Percentiles rank a stretch among this genome's conserved stretches.
Evolutionary conservation across 352 stramenopile species (phyloP).

Genomic region (Albugo candida): DNA sequence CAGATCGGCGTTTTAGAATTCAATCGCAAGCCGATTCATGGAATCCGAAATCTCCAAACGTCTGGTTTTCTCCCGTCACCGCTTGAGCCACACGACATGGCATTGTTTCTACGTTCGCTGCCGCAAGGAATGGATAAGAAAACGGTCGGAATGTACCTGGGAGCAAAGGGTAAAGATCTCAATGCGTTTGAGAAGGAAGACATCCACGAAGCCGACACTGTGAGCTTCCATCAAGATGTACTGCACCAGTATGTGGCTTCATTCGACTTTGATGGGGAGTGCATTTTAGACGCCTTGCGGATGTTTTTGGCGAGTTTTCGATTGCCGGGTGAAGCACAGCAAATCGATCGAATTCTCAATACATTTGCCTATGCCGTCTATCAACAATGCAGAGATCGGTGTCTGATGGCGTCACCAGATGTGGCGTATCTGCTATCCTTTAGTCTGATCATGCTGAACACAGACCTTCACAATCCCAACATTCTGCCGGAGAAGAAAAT

Average conservation of each 20-base stretch:
- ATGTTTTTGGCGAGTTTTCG: constrained; percentile 77
- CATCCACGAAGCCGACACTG: constrained; percentile 63
- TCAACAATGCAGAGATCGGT: constrained; percentile 65
- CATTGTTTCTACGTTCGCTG: constrained; percentile 65
- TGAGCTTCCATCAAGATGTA: constrained; percentile 69
- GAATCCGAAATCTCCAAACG: constrained; percentile 72
- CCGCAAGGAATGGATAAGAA: constrained; percentile 69
- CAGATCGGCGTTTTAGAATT: constrained; percentile 83
- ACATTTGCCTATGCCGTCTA: constrained; percentile 73
- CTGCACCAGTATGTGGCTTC: constrained; percentile 48
- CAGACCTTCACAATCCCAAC: constrained; percentile 74
- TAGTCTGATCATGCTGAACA: constrained; percentile 81
- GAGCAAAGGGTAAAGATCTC: constrained; percentile 60
- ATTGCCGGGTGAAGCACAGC: constrained; percentile 65
- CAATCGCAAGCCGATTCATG: constrained; percentile 85
- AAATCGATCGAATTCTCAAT: constrained; percentile 80
- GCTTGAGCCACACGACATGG: constrained; percentile 60
- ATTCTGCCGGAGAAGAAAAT: constrained; percentile 75
- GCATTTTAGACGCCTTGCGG: constrained; percentile 44
- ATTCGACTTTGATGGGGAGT: constrained; percentile 66
- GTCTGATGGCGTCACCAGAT: constrained; percentile 68
- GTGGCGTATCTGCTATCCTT: constrained; percentile 83
- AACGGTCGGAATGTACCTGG: constrained; percentile 68
- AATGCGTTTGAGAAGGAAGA: constrained; percentile 50
- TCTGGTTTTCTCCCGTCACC: constrained; percentile 56